phyloP scores from a whole-genome alignment of 2,329 filamentous ascomycete species.

The Penicillium brasilianum region DNA sequence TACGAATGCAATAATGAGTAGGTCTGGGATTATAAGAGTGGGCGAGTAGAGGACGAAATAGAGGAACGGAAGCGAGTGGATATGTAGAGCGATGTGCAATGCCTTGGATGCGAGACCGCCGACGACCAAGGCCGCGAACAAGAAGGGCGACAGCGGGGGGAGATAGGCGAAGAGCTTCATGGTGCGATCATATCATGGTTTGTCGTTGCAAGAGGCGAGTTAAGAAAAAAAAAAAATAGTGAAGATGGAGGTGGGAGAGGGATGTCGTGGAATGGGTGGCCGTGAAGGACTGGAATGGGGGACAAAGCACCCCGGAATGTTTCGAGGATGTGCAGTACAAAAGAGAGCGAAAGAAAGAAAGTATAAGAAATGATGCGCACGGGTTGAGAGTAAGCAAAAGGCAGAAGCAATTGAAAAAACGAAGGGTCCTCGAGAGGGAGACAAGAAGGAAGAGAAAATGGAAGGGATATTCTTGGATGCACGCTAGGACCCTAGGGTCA shows the following conservation, averaged over 20 bases:
- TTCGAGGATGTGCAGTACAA: neutral
- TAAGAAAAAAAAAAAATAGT: neutral
- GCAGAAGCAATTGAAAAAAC: neutral
- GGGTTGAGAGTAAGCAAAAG: neutral
- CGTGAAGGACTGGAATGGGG: constrained; percentile 14
- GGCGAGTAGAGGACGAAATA: constrained; percentile 45
- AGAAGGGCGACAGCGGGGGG: constrained; percentile 30
- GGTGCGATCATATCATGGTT: constrained; percentile 29
- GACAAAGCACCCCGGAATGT: constrained; percentile 15
- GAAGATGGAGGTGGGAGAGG: constrained; percentile 6
- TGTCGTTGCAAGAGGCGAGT: constrained; percentile 1
- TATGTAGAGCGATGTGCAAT: constrained; percentile 42
- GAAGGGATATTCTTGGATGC: constrained; percentile 7
- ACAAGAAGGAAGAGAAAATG: neutral
- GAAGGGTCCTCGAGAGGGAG: neutral
- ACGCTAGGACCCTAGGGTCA: too few relatives aligned
- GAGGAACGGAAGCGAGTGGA: constrained; percentile 38
- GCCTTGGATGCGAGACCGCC: constrained; percentile 41
- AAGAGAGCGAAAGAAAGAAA: neutral
- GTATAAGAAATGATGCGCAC: neutral
- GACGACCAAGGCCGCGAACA: constrained; percentile 39
- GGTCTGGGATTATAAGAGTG: constrained; percentile 44
- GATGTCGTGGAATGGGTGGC: constrained; percentile 10
- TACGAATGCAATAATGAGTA: constrained; percentile 37
- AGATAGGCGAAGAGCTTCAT: constrained; percentile 29